phyloP scores from a whole-genome alignment of 495 filamentous ascomycete species.

The Podospora sp. region DNA sequence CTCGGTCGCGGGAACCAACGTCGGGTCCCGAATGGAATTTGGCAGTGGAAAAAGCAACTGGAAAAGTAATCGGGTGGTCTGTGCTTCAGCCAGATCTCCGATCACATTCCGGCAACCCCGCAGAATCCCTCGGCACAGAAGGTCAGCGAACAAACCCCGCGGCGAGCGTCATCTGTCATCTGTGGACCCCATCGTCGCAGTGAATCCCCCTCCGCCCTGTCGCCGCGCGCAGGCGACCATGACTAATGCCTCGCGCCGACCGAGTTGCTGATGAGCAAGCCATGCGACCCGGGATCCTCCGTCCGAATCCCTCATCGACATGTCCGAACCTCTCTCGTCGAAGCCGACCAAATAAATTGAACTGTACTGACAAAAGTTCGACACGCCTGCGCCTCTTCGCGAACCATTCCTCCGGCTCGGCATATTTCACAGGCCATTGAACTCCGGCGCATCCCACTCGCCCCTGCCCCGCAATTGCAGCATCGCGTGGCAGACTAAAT shows the following conservation, averaged over 20 bases:
- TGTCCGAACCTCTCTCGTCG: constrained; percentile 5
- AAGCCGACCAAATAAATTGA: neutral
- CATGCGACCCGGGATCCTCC: neutral
- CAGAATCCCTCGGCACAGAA: constrained; percentile 8
- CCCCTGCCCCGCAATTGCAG: constrained; percentile 8
- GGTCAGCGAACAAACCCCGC: constrained; percentile 11
- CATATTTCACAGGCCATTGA: neutral
- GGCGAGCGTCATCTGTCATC: neutral
- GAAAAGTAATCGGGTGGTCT: neutral
- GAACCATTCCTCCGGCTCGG: neutral
- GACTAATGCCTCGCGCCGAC: constrained; percentile 29
- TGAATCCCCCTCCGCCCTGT: neutral
- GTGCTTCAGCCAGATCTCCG: constrained; percentile 5
- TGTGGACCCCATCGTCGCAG: neutral
- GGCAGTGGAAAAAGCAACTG: neutral
- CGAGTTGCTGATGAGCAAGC: constrained; percentile 16
- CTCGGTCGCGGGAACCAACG: too few relatives aligned
- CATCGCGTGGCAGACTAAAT: neutral
- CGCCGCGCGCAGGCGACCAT: constrained; percentile 10
- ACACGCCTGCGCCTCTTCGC: neutral
- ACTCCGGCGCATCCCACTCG: neutral
- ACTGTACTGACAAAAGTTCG: neutral
- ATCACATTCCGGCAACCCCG: constrained; percentile 13
- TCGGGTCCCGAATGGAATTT: too few relatives aligned
- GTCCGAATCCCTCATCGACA: constrained; percentile 1